Conservation (phyloP, 1,139 yeast genomes). For the Taphrina deformans region DNA sequence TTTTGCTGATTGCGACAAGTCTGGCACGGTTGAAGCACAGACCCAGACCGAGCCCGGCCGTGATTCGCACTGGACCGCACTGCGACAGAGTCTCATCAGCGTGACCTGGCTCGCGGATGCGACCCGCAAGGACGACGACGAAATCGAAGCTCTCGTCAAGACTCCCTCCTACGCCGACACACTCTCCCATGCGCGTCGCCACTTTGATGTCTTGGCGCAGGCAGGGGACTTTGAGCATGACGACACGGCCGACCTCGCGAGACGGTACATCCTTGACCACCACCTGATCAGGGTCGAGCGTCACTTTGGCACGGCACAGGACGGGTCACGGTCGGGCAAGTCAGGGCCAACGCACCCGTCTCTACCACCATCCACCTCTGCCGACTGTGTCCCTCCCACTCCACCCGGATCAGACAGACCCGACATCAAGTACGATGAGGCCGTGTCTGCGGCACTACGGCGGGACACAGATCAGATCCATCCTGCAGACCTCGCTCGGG, state of each 20-base stretch:
- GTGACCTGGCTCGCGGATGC: not conserved
- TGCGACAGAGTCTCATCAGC: not conserved
- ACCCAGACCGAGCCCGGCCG: not conserved
- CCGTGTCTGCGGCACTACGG: not conserved
- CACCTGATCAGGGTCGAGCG: not conserved
- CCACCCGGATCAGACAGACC: slow-evolving; percentile 11
- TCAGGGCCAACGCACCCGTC: not conserved
- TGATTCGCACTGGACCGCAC: not conserved
- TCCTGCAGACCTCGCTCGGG: not conserved
- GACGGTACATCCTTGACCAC: not conserved
- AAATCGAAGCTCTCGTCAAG: not conserved
- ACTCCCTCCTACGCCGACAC: not conserved
- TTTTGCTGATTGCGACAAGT: not conserved
- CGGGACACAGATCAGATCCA: not conserved
- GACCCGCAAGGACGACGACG: not conserved
- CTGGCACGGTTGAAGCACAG: not conserved
- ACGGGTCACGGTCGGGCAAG: not conserved
- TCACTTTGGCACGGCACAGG: not conserved
- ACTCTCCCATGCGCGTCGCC: not conserved
- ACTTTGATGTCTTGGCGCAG: not conserved
- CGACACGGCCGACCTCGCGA: not conserved
- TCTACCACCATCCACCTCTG: not conserved
- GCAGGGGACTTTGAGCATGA: not conserved
- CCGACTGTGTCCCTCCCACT: slow-evolving; percentile 13
- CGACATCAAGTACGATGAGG: not conserved